Base-by-base conservation (phyloP, 768 basidiomycete genomes). In the Leccinellum albellum region DNA sequence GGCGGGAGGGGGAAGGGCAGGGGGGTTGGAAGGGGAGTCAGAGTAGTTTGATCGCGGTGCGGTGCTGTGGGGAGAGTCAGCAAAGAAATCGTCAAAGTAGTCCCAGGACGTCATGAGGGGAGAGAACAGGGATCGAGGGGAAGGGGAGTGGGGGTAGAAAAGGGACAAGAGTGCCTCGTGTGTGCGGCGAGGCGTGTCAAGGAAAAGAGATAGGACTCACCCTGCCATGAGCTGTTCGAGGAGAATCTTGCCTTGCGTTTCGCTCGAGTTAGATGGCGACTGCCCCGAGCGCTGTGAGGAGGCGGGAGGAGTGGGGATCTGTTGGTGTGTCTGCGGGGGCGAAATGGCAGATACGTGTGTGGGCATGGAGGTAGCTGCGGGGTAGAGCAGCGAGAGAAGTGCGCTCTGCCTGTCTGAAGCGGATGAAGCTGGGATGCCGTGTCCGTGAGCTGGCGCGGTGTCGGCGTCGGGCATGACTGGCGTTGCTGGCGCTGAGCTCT, bases 191-290 rank as follows among this genome's bases (percentile, higher is more conserved):
- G 68, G 59, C 62, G 20, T 28, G 49, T 31, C 42, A 44, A 21
- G 47, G 26, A 21, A 32, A 14, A 35, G 47, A 21, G 55, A 28
- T 54, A 15, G 58, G 15, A 78, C 87, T 74, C 68, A 92, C 90
- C 88, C 86, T 55, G 84, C 78, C 85, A 93, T 89, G 58, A 93
- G 76, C 67, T 91, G 88, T 62, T 93, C 90, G 58, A 93, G 73
- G 62, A 92, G 70, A 58, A 85, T 77, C 74, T 91, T 89, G 56
- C 86, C 85, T 68, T 89, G 87, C 0, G 82, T 72, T 59, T 89
- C 87, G 63, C 79, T 83, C 57, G 12, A 68, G 59, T 79, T 82
- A 13, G 81, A 75, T 4, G 84, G 80, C 23, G 83, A 82, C 54
- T 82, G 76, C 53, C 78, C 78, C 14, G 85, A 76, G 66, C 84